Conservation (phyloP, 208 protist species). For the Trichomonas vaginalis region DNA sequence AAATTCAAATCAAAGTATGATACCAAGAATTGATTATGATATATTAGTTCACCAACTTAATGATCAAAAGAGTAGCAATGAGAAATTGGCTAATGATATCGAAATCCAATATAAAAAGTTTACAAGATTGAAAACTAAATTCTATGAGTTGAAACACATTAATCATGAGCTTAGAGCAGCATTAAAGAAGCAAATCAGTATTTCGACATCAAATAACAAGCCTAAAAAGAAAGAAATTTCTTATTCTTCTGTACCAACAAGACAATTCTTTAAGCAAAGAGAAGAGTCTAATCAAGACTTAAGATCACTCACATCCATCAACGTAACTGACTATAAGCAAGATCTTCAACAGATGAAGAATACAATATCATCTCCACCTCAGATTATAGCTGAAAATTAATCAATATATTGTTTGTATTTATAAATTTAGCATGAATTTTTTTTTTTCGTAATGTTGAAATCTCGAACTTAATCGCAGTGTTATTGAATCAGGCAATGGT, state of each 20-base stretch:
- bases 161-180: background rate
- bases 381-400: no score
- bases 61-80: background rate
- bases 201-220: background rate
- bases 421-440: no score
- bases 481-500: no score
- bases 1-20: background rate
- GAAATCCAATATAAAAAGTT: background rate
- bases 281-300: background rate
- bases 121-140: background rate
- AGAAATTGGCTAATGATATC: background rate
- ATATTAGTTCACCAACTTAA: background rate
- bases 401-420: no score
- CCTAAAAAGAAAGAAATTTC: background rate
- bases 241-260: background rate
- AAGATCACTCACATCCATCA: background rate
- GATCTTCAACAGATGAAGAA: background rate
- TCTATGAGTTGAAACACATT: background rate
- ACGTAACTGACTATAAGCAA: background rate
- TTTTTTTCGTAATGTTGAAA: no score
- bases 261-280: background rate
- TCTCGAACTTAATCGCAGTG: no score
- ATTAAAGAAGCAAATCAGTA: background rate
- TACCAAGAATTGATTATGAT: background rate
- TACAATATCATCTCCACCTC: background rate